Evolutionary conservation across 331 rosid genomes (phyloP), one percentile per base, ranked within the genome.

Genomic region (Cydonia oblonga): DNA sequence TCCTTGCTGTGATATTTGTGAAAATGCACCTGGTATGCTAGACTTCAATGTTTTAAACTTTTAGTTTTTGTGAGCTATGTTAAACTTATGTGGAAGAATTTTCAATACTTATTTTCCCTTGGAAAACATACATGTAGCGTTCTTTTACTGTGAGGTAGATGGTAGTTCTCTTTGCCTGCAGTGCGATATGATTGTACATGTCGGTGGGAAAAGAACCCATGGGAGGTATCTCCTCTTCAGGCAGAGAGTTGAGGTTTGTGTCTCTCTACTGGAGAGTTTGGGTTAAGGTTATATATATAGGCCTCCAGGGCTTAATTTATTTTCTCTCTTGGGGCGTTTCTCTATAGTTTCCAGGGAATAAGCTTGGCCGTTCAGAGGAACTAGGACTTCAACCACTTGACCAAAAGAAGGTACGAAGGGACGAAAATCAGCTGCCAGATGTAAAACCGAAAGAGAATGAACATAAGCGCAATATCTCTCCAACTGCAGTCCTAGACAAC

Each of bases 131-230:
- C 72, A 20, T 80, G 83, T 73, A 89, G 96, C 90, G 79, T 89
- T 89, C 88, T 89, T 89, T 85, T 89, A 85, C 86, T 89, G 96
- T 78, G 90, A 85, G 86, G 67, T 82, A 76, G 96, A 89, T 59
- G 96, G 92, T 60, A 89, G 87, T 81, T 89, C 96, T 58, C 83
- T 89, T 74, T 89, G 96, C 81, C 82, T 89, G 68, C 96, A 89
- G 76, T 89, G 96, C 11, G 96, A 89, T 75, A 89, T 85, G 92
- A 75, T 77, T 30, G 96, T 83, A 18, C 96, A 89, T 79, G 92
- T 89, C 30, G 92, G 96, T 62, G 92, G 96, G 66, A 89, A 89
- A 83, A 81, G 92, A 79, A 87, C 90, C 44, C 96, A 89, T 32
- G 72, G 67, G 69, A 78, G 92, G 81, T 87, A 81, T 79, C 90